phyloP scores from a whole-genome alignment of 2,329 filamentous ascomycete species.

The Lojkania enalia region DNA sequence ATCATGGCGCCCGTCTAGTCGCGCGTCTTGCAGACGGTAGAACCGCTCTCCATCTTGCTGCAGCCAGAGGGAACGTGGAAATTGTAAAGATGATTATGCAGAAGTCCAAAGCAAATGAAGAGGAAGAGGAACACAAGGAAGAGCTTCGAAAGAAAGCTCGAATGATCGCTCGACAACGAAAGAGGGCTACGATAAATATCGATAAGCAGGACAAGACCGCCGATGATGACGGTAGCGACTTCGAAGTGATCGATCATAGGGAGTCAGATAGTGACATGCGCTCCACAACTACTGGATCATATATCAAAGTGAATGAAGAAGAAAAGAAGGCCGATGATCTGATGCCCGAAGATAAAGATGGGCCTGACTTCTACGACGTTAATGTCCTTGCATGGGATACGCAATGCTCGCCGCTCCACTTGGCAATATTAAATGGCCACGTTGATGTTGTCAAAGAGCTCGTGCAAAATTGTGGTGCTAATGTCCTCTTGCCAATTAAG shows the following conservation, averaged over 20 bases:
- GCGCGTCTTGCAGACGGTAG: constrained; percentile 76
- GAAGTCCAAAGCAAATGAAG: constrained; percentile 75
- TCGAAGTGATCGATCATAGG: constrained; percentile 58
- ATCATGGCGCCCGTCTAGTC: constrained; percentile 72
- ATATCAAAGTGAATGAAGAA: constrained; percentile 67
- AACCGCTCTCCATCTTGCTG: constrained; percentile 82
- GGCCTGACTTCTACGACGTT: constrained; percentile 79
- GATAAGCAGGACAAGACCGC: constrained; percentile 35
- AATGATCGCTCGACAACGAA: constrained; percentile 18
- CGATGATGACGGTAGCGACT: constrained; percentile 46
- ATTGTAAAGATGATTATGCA: constrained; percentile 74
- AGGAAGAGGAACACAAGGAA: constrained; percentile 63
- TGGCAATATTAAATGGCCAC: constrained; percentile 76
- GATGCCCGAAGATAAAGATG: constrained; percentile 62
- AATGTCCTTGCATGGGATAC: constrained; percentile 81
- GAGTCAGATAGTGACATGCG: constrained; percentile 41
- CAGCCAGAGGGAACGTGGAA: constrained; percentile 66
- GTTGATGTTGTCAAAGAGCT: constrained; percentile 69
- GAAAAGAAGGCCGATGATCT: constrained; percentile 49
- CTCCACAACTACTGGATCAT: constrained; percentile 65
- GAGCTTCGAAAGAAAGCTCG: constrained; percentile 49
- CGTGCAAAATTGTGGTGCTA: constrained; percentile 72
- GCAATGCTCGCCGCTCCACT: constrained; percentile 72
- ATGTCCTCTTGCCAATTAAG: constrained; percentile 75
- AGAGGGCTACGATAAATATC: constrained; percentile 18